phyloP scores from a whole-genome alignment of 2,329 filamentous ascomycete species.

The Fusarium chuoi region DNA sequence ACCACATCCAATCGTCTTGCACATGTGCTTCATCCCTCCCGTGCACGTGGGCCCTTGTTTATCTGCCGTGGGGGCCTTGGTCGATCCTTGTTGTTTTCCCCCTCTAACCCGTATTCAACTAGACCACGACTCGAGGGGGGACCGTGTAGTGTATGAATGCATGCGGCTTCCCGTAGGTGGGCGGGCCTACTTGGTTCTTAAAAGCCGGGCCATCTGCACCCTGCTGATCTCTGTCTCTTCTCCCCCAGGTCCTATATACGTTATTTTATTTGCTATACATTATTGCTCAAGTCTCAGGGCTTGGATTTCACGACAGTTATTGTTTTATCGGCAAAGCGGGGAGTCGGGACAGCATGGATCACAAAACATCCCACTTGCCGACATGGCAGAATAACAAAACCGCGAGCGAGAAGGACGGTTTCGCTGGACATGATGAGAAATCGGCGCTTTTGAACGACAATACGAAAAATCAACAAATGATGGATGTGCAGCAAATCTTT shows the following conservation, averaged over 20 bases:
- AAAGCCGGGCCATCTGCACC: conserved; percentile 10
- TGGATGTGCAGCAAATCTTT: neutral
- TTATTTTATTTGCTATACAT: neutral
- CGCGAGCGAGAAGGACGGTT: neutral
- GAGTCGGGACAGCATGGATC: conserved; percentile 10
- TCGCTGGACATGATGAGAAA: neutral
- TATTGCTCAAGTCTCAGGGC: neutral
- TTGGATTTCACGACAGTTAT: neutral
- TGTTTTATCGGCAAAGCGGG: conserved; percentile 17
- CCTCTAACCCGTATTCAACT: neutral
- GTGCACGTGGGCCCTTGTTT: conserved; percentile 23
- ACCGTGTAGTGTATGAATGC: neutral
- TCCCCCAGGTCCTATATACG: no score
- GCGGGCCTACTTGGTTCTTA: neutral
- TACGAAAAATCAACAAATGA: neutral
- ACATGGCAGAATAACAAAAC: conserved; percentile 3
- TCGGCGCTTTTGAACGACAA: neutral
- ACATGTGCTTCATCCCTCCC: conserved; percentile 23
- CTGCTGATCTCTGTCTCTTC: neutral
- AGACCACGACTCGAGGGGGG: no score
- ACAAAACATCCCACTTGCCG: conserved; percentile 24
- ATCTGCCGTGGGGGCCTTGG: neutral
- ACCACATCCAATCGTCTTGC: conserved; percentile 20
- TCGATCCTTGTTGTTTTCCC: conserved; percentile 1
- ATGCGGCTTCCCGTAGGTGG: neutral